Percentiles rank a stretch among this genome's conserved stretches.
Conservation (phyloP, 2,329 filamentous ascomycete genomes). For the Botrytis porri region DNA sequence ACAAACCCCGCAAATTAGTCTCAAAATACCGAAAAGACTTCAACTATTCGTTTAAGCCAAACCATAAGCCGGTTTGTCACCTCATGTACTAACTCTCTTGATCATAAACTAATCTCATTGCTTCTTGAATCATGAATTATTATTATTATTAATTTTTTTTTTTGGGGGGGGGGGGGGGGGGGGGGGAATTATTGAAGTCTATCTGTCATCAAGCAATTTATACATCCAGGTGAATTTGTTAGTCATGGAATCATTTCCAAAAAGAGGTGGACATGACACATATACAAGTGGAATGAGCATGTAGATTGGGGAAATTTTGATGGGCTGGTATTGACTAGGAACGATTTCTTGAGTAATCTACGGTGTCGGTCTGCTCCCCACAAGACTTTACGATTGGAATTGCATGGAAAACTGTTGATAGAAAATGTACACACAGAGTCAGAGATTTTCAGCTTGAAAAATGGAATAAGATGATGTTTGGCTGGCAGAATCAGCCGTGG, state of each 20-base stretch:
- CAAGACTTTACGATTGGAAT: background rate
- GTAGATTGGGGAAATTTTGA: background rate
- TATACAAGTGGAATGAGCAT: background rate
- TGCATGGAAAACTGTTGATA: background rate
- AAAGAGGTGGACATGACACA: background rate
- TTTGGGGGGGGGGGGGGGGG: no score
- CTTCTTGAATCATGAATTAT: background rate
- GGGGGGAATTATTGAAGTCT: background rate
- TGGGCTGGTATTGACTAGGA: background rate
- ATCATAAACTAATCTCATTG: background rate
- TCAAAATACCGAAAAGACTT: background rate
- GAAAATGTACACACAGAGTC: background rate
- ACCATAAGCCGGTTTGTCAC: background rate
- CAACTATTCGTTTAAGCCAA: background rate
- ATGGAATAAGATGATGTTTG: accelerated
- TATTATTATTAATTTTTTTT: no score
- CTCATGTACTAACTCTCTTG: background rate
- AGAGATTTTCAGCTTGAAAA: background rate
- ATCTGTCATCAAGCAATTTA: background rate
- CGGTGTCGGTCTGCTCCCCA: accelerated
- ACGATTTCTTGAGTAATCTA: background rate
- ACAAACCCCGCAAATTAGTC: background rate
- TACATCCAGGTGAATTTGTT: background rate
- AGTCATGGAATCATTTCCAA: background rate
- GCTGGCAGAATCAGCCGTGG: accelerated